These are phyloP conservation scores for Alternaria gaisen DNA, from an alignment of 2,329 filamentous ascomycete genomes.

Conservation along the genomic window DNA sequence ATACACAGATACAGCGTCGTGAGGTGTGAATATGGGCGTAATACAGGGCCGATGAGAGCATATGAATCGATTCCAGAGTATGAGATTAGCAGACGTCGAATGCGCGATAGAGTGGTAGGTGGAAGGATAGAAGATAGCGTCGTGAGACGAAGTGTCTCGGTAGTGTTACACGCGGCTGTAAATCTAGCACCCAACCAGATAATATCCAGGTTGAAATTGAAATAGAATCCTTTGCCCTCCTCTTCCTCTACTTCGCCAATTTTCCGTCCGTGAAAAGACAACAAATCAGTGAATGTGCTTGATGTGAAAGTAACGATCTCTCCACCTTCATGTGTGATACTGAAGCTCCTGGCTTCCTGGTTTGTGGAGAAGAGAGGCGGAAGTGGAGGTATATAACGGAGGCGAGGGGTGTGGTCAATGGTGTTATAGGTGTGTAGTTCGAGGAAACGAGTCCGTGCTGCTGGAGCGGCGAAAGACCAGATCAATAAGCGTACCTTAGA, in stretches of 20 bases:
- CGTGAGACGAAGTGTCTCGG: conserved; percentile 19
- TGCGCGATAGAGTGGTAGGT: not conserved
- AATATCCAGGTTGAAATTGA: conserved; percentile 22
- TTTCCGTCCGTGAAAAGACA: not conserved
- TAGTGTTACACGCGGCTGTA: not conserved
- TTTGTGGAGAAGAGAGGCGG: conserved; percentile 18
- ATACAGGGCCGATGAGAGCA: conserved; percentile 3
- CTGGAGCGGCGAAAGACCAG: conserved; percentile 14
- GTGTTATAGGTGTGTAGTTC: conserved; percentile 23
- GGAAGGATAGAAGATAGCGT: conserved; percentile 1
- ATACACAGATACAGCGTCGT: conserved; percentile 24
- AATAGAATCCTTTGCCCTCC: conserved; percentile 10
- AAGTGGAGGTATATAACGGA: conserved; percentile 24
- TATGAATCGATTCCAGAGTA: conserved; percentile 15
- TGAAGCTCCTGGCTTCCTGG: conserved; percentile 15
- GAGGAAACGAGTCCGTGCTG: conserved; percentile 23
- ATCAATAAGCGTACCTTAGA: conserved; percentile 4
- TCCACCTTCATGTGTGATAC: conserved; percentile 17
- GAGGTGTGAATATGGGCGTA: conserved; percentile 9
- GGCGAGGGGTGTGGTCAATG: conserved; percentile 3
- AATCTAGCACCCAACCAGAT: conserved; percentile 26
- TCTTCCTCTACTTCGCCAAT: not conserved
- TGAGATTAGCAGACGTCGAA: conserved; percentile 12
- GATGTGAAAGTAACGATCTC: conserved; percentile 11
- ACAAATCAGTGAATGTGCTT: not conserved